Base-by-base conservation (phyloP, 129 eudicot genomes). In the Escallonia rubra region DNA sequence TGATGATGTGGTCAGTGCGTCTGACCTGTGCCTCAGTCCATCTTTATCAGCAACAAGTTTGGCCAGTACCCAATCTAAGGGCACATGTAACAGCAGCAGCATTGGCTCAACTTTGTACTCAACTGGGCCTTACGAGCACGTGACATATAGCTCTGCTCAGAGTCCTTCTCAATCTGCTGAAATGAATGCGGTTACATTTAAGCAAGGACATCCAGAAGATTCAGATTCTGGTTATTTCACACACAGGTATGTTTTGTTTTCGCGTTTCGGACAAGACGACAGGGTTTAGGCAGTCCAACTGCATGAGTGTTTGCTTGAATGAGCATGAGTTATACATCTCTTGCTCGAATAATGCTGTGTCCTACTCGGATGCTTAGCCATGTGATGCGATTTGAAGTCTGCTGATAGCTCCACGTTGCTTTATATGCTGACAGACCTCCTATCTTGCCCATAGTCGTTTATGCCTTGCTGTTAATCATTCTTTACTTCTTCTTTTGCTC, bases 61-160 rank as follows among this genome's bases (percentile, higher is more conserved):
- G 74, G 74, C 69, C 51, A 83, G 88, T 59, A 79, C 71, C 56
- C 78, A 72, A 23, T 75, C 85, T 52, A 71, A 72, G 61, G 63
- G 73, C 65, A 81, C 86, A 44, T 74, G 71, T 65, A 76, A 82
- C 59, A 83, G 85, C 64, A 83, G 88, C 70, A 83, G 79, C 56
- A 63, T 57, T 64, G 81, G 83, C 41, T 82, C 87, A 59, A 77
- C 71, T 62, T 63, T 43, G 57, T 83, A 63, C 42, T 64, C 84
- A 9, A 75, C 88, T 3, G 88, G 84, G 41, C 71, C 84, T 14
- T 83, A 71, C 70, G 77, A 83, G 71, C 81, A 83, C 72, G 79
- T 83, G 10, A 66, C 70, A 47, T 75, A 55, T 57, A 39, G 65
- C 16, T 51, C 77, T 63, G 51, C 42, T 63, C 59, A 52, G 60